phyloP scores from a whole-genome alignment of 306 rosid species.

The Hippophae tibetana region DNA sequence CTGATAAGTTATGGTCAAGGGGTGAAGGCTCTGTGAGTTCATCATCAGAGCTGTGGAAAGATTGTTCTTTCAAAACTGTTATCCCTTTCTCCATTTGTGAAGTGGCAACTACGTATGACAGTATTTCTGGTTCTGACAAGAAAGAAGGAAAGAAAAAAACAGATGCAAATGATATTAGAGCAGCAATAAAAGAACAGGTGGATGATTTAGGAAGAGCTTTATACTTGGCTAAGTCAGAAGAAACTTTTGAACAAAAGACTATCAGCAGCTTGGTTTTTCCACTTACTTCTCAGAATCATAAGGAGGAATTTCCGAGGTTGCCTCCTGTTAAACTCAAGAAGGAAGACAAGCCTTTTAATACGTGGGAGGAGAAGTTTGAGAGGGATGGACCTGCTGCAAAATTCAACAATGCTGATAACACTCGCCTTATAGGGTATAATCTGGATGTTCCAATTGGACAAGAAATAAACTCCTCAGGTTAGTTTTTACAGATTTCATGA shows the following conservation, averaged over 20 bases:
- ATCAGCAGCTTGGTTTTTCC: conserved; percentile 48
- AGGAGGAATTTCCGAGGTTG: conserved; percentile 83
- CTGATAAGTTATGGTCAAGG: conserved; percentile 63
- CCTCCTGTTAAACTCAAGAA: conserved; percentile 89
- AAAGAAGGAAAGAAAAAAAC: conserved; percentile 54
- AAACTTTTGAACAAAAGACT: conserved; percentile 49
- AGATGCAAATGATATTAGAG: conserved; percentile 47
- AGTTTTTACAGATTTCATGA: conserved; percentile 14
- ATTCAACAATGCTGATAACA: conserved; percentile 41
- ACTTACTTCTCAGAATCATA: conserved; percentile 46
- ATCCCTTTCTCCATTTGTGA: conserved; percentile 68
- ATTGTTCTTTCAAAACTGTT: conserved; percentile 71
- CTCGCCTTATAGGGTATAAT: conserved; percentile 65
- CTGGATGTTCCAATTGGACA: conserved; percentile 91
- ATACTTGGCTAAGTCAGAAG: conserved; percentile 55
- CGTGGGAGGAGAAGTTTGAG: conserved; percentile 81
- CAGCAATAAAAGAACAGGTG: conserved; percentile 68
- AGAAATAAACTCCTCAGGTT: conserved; percentile 78
- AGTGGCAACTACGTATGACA: conserved; percentile 37
- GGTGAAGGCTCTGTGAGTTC: conserved; percentile 41
- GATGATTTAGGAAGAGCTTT: conserved; percentile 83
- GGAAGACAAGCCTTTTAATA: conserved; percentile 63
- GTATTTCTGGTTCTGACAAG: conserved; percentile 37
- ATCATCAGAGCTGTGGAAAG: conserved; percentile 61
- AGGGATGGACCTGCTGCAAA: conserved; percentile 45